Percentiles rank a stretch among this genome's conserved stretches.
phyloP scores from a whole-genome alignment of 2,329 filamentous ascomycete genomes.

The Fonsecaea erecta region DNA sequence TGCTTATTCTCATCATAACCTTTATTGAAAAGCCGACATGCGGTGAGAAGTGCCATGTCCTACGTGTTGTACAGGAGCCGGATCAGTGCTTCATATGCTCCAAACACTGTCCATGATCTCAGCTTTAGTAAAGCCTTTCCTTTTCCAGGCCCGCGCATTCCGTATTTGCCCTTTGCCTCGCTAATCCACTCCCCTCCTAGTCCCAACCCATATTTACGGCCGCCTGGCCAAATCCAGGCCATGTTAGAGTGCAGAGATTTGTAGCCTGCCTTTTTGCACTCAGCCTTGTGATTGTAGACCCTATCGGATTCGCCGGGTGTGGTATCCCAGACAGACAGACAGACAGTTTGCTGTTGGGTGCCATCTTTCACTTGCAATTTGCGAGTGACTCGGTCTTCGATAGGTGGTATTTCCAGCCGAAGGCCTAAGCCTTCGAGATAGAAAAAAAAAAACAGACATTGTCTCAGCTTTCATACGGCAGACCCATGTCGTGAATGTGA shows the following conservation, averaged over 20 bases:
- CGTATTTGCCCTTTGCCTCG: constrained; percentile 15
- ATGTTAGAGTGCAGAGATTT: background rate
- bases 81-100: background rate
- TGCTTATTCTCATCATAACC: constrained; percentile 12
- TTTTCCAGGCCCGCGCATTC: constrained; percentile 12
- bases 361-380: background rate
- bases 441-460: background rate
- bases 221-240: background rate
- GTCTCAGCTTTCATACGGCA: constrained; percentile 11
- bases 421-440: no score
- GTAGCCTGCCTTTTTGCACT: background rate
- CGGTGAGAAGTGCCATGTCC: constrained; percentile 14
- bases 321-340: background rate
- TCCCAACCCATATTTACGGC: constrained; percentile 8
- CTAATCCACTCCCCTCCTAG: background rate
- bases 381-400: background rate
- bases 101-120: background rate
- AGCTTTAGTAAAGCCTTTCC: background rate
- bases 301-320: background rate
- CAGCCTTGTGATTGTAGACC: background rate
- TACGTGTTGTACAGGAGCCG: constrained; percentile 1
- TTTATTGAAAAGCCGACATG: constrained; percentile 4
- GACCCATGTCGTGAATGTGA: constrained; percentile 33
- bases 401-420: background rate
- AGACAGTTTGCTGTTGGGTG: background rate